These are phyloP conservation scores for Rhynchospora pubera DNA, from an alignment of 176 grass and related monocot species.

Conservation along the genomic window DNA sequence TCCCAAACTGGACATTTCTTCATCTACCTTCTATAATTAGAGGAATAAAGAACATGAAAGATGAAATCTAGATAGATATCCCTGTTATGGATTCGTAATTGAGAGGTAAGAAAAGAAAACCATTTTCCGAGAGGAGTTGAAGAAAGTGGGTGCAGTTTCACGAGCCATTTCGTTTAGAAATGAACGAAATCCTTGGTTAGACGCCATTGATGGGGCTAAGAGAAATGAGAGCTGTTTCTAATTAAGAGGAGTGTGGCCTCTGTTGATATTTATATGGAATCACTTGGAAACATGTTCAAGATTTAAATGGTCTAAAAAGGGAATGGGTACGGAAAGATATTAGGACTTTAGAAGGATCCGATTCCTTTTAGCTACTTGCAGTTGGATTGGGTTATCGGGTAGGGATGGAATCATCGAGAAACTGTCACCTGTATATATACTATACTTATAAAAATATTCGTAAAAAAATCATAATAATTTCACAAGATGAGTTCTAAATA, in stretches of 20 bases:
- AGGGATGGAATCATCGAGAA: background rate
- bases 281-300: background rate
- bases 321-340: too few relatives aligned
- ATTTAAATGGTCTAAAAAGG: background rate
- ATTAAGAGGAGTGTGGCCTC: background rate
- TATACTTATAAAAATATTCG: too few relatives aligned
- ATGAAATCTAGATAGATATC: background rate
- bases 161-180: conserved; percentile 1
- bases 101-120: background rate
- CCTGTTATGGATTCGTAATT: background rate
- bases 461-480: too few relatives aligned
- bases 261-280: conserved; percentile 4
- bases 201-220: background rate
- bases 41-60: background rate
- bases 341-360: background rate
- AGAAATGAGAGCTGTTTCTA: background rate
- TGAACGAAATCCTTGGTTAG: conserved; percentile 4
- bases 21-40: conserved; percentile 11
- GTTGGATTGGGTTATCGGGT: background rate
- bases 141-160: background rate
- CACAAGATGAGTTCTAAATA: too few relatives aligned
- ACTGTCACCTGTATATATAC: too few relatives aligned
- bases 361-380: background rate
- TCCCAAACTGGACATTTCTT: conserved; percentile 2
- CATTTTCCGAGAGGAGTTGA: background rate